Percentiles rank a stretch among this genome's conserved stretches.
phyloP scores from a whole-genome alignment of 106 monocot species.

The Apostasia shenzhenica region DNA sequence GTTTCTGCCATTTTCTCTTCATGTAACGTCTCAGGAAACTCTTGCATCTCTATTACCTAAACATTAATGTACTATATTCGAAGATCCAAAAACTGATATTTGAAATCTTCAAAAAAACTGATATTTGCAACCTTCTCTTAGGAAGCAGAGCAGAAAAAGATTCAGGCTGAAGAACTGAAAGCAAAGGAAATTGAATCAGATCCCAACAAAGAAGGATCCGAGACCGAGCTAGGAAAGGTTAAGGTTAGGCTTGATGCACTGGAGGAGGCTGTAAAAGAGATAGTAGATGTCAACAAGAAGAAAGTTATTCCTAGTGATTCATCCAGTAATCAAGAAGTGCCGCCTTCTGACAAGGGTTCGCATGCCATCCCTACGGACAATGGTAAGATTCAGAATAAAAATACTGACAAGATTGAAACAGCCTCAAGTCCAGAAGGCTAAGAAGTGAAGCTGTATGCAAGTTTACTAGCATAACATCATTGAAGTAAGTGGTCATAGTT shows the following conservation, averaged over 20 bases:
- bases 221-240: slow-evolving; percentile 36
- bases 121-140: slow-evolving; percentile 10
- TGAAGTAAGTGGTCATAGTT: no score
- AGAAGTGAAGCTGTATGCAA: not conserved
- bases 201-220: slow-evolving; percentile 18
- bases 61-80: not conserved
- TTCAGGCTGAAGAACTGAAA: slow-evolving; percentile 26
- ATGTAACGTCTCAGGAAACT: no score
- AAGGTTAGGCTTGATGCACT: slow-evolving; percentile 54
- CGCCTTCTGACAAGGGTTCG: not conserved
- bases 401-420: not conserved
- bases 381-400: not conserved
- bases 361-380: not conserved
- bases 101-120: not conserved
- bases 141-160: slow-evolving; percentile 67
- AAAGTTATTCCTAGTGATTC: slow-evolving; percentile 8
- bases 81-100: slow-evolving; percentile 1
- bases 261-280: slow-evolving; percentile 63
- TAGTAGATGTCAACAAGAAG: slow-evolving; percentile 36
- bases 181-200: slow-evolving; percentile 31
- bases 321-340: slow-evolving; percentile 7
- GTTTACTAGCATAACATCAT: no score
- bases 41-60: no score
- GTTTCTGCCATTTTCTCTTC: no score
- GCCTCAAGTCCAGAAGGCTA: not conserved